A percentile compares a stretch with the other conserved stretches of the same genome.
Evolutionary conservation across 1,284 basidiomycete genomes (phyloP).

Genomic region (Porogramme epimiltina): DNA sequence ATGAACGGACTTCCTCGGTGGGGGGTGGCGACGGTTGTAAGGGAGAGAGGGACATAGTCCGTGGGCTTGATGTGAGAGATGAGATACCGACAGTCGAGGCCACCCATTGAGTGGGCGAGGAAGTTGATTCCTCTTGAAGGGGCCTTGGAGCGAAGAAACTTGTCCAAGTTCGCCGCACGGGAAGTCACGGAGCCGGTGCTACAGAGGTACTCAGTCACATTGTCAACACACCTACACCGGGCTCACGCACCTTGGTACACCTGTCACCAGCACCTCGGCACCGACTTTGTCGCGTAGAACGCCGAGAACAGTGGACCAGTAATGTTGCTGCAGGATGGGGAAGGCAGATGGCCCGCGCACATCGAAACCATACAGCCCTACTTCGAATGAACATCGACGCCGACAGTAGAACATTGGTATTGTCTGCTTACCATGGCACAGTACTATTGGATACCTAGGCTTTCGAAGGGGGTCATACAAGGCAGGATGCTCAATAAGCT

Average conservation of each 20-base stretch:
- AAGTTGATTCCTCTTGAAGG: constrained; percentile 85
- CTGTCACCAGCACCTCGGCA: constrained; percentile 93
- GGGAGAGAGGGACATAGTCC: constrained; percentile 84
- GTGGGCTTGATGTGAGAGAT: constrained; percentile 85
- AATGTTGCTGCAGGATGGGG: constrained; percentile 85
- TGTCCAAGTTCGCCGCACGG: constrained; percentile 80
- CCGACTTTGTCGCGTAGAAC: constrained; percentile 84
- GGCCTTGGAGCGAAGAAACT: constrained; percentile 70
- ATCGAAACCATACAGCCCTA: constrained; percentile 95
- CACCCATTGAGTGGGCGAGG: constrained; percentile 97
- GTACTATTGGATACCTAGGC: constrained; percentile 88
- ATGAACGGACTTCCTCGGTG: constrained; percentile 98
- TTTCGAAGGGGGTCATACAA: constrained; percentile 75
- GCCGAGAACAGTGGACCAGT: constrained; percentile 91
- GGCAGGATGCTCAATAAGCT: constrained; percentile 70
- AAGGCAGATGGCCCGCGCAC: constrained; percentile 78
- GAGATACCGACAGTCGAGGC: constrained; percentile 91
- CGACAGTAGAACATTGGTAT: background rate
- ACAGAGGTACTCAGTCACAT: constrained; percentile 2
- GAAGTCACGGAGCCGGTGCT: constrained; percentile 92
- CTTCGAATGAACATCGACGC: constrained; percentile 9
- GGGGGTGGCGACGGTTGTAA: constrained; percentile 92
- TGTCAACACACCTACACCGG: background rate
- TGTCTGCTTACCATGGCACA: constrained; percentile 84
- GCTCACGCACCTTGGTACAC: constrained; percentile 81